phyloP scores from a whole-genome alignment of 2,329 filamentous ascomycete species.

The Arachnomyces sp. region DNA sequence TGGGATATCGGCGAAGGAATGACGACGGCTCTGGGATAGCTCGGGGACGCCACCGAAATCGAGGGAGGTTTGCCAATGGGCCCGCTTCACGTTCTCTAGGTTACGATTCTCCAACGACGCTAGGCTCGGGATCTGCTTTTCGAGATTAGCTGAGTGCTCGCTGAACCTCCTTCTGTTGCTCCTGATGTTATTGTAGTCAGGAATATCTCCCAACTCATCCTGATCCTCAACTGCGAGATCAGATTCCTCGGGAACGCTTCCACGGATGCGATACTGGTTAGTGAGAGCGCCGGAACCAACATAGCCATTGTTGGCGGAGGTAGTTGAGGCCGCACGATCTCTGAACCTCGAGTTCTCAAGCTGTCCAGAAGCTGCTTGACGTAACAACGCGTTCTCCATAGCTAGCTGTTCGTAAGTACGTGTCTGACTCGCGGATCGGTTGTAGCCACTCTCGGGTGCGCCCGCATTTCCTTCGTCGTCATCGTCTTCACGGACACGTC shows the following conservation, averaged over 20 bases:
- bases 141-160: conserved; percentile 35
- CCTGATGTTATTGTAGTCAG: conserved; percentile 30
- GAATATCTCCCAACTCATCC: conserved; percentile 34
- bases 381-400: conserved; percentile 39
- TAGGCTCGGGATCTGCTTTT: conserved; percentile 32
- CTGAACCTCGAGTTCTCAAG: conserved; percentile 28
- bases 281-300: conserved; percentile 23
- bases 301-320: conserved; percentile 28
- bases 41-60: conserved; percentile 40
- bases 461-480: conserved; percentile 35
- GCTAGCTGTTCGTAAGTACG: conserved; percentile 40
- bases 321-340: conserved; percentile 34
- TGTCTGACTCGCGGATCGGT: conserved; percentile 32
- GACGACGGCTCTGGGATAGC: conserved; percentile 41
- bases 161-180: conserved; percentile 34
- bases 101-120: conserved; percentile 34
- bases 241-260: conserved; percentile 35
- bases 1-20: conserved; percentile 45
- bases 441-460: conserved; percentile 30
- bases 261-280: conserved; percentile 32
- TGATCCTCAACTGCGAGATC: conserved; percentile 38
- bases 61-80: conserved; percentile 44
- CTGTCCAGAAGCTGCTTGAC: conserved; percentile 35
- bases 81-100: conserved; percentile 38
- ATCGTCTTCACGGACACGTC: conserved; percentile 41